Base-by-base conservation (phyloP, 441 rosid species). In the Gossypium lobatum region DNA sequence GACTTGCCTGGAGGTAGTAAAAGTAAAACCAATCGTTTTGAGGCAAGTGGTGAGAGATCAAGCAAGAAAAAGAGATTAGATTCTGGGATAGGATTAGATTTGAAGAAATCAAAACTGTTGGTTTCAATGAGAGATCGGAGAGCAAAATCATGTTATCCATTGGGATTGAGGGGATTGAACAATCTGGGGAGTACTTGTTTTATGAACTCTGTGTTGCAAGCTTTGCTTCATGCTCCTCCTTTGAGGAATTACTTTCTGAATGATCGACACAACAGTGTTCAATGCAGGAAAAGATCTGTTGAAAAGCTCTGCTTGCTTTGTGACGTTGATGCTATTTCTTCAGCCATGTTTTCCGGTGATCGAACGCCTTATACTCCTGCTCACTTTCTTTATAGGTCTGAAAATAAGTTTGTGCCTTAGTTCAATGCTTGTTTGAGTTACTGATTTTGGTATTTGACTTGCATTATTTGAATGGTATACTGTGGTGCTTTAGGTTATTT, bases 191-290 rank as follows among this genome's bases (percentile, higher is more conserved):
- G 88, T 64, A 90, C 94, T 80, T 91, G 97, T 76, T 91, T 91
- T 63, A 87, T 91, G 98, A 91, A 91, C 74, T 89, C 94, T 74
- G 91, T 90, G 76, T 82, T 93, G 91, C 98, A 91, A 82, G 96
- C 86, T 14, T 84, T 91, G 85, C 80, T 91, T 76, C 96, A 93
- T 74, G 90, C 89, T 25, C 95, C 92, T 70, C 93, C 93, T 69
- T 84, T 88, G 79, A 83, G 88, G 75, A 85, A 86, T 80, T 87
- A 87, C 83, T 91, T 92, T 80, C 79, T 88, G 77, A 85, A 85
- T 76, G 93, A 73, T 83, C 83, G 84, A 59, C 97, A 91, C 77
- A 82, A 82, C 58, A 87, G 84, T 46, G 86, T 81, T 78, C 83
- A 80, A 48, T 93, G 98, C 79, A 70, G 71, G 26, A 89, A 82